Percentiles rank a stretch among this genome's conserved stretches.
Evolutionary conservation across 1,139 yeast species (phyloP).

Genomic region (Chernovozyma aurita): DNA sequence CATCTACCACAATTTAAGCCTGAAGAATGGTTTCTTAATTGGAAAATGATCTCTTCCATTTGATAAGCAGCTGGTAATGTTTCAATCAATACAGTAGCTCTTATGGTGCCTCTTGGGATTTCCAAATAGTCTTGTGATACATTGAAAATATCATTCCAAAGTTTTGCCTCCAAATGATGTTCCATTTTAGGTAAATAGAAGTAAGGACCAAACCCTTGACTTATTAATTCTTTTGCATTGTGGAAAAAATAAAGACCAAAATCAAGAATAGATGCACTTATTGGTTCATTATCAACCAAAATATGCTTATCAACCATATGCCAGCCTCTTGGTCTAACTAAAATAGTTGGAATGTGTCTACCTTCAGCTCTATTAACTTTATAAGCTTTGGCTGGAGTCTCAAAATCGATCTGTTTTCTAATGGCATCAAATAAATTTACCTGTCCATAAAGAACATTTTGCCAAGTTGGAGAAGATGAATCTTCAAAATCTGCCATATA

Average conservation of each 20-base stretch:
- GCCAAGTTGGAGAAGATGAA: constrained; percentile 16
- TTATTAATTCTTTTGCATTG: constrained; percentile 19
- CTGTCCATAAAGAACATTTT: constrained; percentile 24
- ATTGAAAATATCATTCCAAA: constrained; percentile 27
- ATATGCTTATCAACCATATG: constrained; percentile 18
- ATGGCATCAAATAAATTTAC: constrained; percentile 16
- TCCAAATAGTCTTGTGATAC: constrained; percentile 21
- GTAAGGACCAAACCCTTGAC: constrained; percentile 24
- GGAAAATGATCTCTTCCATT: constrained; percentile 28
- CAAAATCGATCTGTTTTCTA: constrained; percentile 14
- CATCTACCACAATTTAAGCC: constrained; percentile 30
- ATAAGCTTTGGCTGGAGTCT: constrained; percentile 12
- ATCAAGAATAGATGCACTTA: constrained; percentile 16
- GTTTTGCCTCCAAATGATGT: constrained; percentile 26
- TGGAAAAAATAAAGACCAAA: constrained; percentile 17
- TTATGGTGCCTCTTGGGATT: constrained; percentile 22
- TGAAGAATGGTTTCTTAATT: constrained; percentile 23
- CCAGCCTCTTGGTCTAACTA: constrained; percentile 20
- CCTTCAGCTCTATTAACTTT: constrained; percentile 9
- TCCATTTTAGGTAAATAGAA: constrained; percentile 29
- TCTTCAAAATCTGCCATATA: constrained; percentile 19
- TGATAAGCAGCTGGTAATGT: constrained; percentile 29
- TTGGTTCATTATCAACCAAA: constrained; percentile 14
- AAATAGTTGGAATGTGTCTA: constrained; percentile 12
- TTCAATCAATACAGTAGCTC: constrained; percentile 28